Percentiles rank a stretch among this genome's conserved stretches.
These are phyloP conservation scores for Hypoxylon sp. DNA, from an alignment of 2,329 filamentous ascomycete genomes.

Conservation along the genomic window DNA sequence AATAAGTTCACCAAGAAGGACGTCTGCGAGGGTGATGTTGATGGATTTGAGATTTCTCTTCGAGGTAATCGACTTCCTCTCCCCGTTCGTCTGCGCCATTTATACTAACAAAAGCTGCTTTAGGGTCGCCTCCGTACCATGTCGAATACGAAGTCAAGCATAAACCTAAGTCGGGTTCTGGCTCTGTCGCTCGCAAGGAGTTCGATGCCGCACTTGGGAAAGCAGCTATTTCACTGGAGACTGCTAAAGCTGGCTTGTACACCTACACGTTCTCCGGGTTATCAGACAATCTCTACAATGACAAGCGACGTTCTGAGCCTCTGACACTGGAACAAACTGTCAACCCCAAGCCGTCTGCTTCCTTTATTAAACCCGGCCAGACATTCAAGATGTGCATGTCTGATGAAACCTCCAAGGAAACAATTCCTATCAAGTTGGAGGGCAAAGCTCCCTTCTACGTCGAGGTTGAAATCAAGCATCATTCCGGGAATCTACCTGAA, in stretches of 20 bases:
- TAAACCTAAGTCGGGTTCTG: conserved; percentile 74
- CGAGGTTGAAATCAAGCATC: conserved; percentile 93
- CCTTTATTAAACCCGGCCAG: conserved; percentile 87
- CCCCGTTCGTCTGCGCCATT: conserved; percentile 16
- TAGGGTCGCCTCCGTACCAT: conserved; percentile 83
- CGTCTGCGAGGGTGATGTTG: conserved; percentile 94
- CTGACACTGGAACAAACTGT: conserved; percentile 84
- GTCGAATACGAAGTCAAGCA: conserved; percentile 85
- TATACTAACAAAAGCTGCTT: conserved; percentile 48
- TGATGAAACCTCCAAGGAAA: conserved; percentile 83
- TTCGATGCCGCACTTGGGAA: conserved; percentile 82
- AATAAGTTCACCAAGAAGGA: conserved; percentile 78
- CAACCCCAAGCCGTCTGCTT: conserved; percentile 83
- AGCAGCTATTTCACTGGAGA: conserved; percentile 87
- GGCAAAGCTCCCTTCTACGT: conserved; percentile 89
- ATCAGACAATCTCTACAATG: conserved; percentile 86
- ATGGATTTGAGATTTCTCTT: conserved; percentile 84
- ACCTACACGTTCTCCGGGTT: conserved; percentile 88
- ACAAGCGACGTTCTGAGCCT: conserved; percentile 72
- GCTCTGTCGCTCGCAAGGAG: conserved; percentile 74
- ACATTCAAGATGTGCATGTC: conserved; percentile 96
- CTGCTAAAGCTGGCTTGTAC: conserved; percentile 82
- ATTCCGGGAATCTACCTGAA: conserved; percentile 82
- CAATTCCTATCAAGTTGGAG: conserved; percentile 86
- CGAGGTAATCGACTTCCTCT: conserved; percentile 67